Conservation (phyloP, 768 basidiomycete species). For the Mycena pura region DNA sequence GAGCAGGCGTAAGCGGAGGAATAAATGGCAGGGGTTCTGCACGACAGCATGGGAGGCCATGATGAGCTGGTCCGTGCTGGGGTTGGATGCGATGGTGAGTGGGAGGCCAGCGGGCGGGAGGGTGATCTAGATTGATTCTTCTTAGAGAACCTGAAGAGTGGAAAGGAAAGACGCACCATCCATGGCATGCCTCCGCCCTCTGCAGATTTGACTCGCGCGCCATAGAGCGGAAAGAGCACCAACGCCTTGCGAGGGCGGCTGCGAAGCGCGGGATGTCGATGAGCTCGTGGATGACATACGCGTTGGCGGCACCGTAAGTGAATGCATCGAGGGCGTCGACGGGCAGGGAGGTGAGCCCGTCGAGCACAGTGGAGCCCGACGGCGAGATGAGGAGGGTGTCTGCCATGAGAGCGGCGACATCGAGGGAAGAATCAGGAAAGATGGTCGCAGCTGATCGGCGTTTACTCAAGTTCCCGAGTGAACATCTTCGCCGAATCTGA, state of each 20-base stretch:
- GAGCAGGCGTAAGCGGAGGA: neutral
- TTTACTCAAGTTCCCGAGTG: no score
- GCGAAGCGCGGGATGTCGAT: conserved; percentile 5
- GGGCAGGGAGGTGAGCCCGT: conserved; percentile 6
- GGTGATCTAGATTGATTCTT: neutral
- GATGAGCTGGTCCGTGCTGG: conserved; percentile 1
- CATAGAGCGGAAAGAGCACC: conserved; percentile 8
- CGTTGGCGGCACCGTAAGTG: conserved; percentile 16
- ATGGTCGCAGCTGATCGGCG: no score
- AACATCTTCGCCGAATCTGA: no score
- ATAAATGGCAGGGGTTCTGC: conserved; percentile 15
- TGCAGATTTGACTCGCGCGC: conserved; percentile 4
- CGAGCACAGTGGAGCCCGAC: no score
- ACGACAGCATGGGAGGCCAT: conserved; percentile 10
- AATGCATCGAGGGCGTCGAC: conserved; percentile 10
- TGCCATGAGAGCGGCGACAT: no score
- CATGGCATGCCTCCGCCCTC: conserved; percentile 3
- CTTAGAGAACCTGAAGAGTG: neutral
- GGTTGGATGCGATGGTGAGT: neutral
- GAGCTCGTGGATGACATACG: conserved; percentile 10
- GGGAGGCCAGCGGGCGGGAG: conserved; percentile 15
- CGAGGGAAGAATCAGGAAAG: no score
- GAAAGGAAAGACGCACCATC: neutral
- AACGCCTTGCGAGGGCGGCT: conserved; percentile 1
- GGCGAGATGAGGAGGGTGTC: no score